A percentile compares a stretch with the other conserved stretches of the same genome.
Conservation (phyloP, 2,329 filamentous ascomycete genomes). For the Xylariales sp. region DNA sequence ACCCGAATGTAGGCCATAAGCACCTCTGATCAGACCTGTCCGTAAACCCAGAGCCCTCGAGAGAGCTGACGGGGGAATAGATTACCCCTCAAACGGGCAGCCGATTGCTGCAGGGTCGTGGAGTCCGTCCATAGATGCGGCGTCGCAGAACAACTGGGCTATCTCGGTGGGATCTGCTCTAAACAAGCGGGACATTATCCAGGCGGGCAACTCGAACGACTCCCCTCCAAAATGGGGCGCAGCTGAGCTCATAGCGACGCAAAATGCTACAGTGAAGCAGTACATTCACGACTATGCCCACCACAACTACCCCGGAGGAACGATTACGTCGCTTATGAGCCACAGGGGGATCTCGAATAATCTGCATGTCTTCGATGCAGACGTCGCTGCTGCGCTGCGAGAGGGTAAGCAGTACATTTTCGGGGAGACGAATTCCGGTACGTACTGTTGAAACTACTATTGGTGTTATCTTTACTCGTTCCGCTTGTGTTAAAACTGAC, state of each 20-base stretch:
- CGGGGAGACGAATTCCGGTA: slow-evolving; percentile 63
- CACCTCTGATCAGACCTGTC: background rate
- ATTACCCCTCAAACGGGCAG: slow-evolving; percentile 52
- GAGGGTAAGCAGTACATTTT: slow-evolving; percentile 59
- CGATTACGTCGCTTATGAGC: slow-evolving; percentile 57
- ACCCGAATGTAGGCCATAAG: slow-evolving; percentile 56
- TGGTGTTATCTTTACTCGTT: background rate
- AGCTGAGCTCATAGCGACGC: slow-evolving; percentile 53
- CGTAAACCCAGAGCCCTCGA: background rate
- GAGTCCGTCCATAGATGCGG: slow-evolving; percentile 53
- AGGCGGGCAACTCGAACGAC: slow-evolving; percentile 56
- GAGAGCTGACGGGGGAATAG: slow-evolving; percentile 41
- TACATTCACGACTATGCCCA: slow-evolving; percentile 58
- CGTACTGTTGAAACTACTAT: background rate
- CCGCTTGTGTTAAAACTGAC: background rate
- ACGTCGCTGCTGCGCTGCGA: slow-evolving; percentile 54
- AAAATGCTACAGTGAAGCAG: slow-evolving; percentile 52
- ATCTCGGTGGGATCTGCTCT: slow-evolving; percentile 52
- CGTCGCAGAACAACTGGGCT: slow-evolving; percentile 55
- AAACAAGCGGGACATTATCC: slow-evolving; percentile 52
- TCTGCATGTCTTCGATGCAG: slow-evolving; percentile 54
- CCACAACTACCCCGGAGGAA: slow-evolving; percentile 62
- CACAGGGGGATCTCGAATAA: slow-evolving; percentile 56
- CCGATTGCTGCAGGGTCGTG: slow-evolving; percentile 54
- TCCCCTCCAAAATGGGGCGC: slow-evolving; percentile 54